phyloP scores from a whole-genome alignment of 1,284 basidiomycete genomes.

The Ceratobasidium theobromae region DNA sequence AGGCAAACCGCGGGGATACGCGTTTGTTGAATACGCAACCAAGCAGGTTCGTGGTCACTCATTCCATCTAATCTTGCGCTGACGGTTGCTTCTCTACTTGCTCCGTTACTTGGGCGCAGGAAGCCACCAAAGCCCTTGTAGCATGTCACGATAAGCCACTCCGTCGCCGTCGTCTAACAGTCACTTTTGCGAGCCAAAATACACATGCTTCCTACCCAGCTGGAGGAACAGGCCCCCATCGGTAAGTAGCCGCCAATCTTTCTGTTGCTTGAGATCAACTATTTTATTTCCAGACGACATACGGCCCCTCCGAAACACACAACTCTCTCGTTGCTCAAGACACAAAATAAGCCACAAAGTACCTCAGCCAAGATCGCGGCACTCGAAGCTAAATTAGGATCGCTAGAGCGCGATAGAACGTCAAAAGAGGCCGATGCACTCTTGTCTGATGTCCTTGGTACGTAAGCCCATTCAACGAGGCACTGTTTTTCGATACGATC shows the following conservation, averaged over 20 bases:
- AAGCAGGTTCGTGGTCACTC: slow-evolving; percentile 66
- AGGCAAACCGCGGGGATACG: slow-evolving; percentile 93
- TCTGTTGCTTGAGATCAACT: slow-evolving; percentile 34
- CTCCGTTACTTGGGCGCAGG: slow-evolving; percentile 53
- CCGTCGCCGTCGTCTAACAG: slow-evolving; percentile 81
- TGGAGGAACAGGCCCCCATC: slow-evolving; percentile 14
- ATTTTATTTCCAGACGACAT: slow-evolving; percentile 49
- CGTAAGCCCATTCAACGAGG: neutral
- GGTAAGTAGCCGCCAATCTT: neutral
- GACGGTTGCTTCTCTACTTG: slow-evolving; percentile 31
- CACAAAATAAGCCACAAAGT: slow-evolving; percentile 58
- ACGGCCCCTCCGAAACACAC: slow-evolving; percentile 70
- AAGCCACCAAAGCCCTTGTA: slow-evolving; percentile 77
- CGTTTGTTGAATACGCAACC: slow-evolving; percentile 84
- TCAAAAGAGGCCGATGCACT: slow-evolving; percentile 22
- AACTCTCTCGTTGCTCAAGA: slow-evolving; percentile 84
- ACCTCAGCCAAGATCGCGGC: slow-evolving; percentile 88
- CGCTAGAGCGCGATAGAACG: slow-evolving; percentile 55
- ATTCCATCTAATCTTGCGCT: slow-evolving; percentile 37
- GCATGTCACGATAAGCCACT: slow-evolving; percentile 79
- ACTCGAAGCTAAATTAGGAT: slow-evolving; percentile 90
- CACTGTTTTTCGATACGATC: neutral
- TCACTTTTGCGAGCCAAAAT: slow-evolving; percentile 86
- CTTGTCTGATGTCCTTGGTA: slow-evolving; percentile 5
- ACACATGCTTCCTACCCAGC: slow-evolving; percentile 32